Conservation (phyloP, 106 monocot species). For the Gastrodia elata region DNA sequence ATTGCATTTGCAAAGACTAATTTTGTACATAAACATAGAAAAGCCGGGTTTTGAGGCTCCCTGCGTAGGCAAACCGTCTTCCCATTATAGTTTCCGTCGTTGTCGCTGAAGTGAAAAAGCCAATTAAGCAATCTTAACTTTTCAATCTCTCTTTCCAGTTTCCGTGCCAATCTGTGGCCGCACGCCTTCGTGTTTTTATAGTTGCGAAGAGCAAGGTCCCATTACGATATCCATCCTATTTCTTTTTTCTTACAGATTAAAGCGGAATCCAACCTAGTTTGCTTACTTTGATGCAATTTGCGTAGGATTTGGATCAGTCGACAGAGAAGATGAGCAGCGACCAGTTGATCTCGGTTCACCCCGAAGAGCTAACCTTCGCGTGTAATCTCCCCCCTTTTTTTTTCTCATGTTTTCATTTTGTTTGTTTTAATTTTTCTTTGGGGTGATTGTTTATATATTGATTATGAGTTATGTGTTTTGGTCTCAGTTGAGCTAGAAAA, state of each 20-base stretch:
- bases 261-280: neutral
- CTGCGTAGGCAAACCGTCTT: neutral
- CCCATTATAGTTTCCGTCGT: slow-evolving; percentile 9
- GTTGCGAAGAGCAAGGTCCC: neutral
- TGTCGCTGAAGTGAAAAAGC: slow-evolving; percentile 8
- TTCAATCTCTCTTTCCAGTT: slow-evolving; percentile 5
- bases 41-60: neutral
- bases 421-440: neutral
- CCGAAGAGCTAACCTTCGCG: slow-evolving; percentile 65
- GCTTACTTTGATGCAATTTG: neutral
- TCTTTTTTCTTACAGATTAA: neutral
- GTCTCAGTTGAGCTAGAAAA: slow-evolving; percentile 76
- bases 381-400: slow-evolving; percentile 16
- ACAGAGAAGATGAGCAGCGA: slow-evolving; percentile 28
- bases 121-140: neutral
- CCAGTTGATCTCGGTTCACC: slow-evolving; percentile 48
- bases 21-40: too few relatives aligned
- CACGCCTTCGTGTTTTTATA: neutral
- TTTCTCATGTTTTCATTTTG: neutral
- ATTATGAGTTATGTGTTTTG: slow-evolving; percentile 9
- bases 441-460: neutral
- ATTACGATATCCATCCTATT: neutral
- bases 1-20: too few relatives aligned
- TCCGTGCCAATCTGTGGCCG: neutral
- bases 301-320: slow-evolving; percentile 11